Base-by-base conservation (phyloP, 768 basidiomycete genomes). In the Xerocomus spinulosus region DNA sequence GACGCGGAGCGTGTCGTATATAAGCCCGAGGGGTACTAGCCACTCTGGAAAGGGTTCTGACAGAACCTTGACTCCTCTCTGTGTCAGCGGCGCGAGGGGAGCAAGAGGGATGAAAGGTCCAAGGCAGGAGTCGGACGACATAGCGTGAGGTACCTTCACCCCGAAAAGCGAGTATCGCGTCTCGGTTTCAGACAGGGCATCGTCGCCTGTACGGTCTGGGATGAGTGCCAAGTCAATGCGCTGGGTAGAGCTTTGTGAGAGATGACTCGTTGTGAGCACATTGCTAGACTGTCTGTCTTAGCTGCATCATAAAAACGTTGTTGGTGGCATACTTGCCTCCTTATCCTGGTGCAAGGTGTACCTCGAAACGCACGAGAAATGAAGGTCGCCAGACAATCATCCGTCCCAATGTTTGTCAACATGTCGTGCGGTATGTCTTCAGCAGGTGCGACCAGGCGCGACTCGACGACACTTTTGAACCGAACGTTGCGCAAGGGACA, bases 11-110 rank as follows among this genome's bases (percentile, higher is more conserved):
- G 34, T 18, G 23, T 58, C 61, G 17, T 53, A 63, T n/a, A 52
- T 7, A 39, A 65, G 53, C 14, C 58, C 58, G 26, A 66, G 63
- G 9, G 60, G 38, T 0, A 63, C 42, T 21, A 64, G 35, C 63
- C 62, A 60, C 37, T 66, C 61, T 13, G 62, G 62, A 42, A 58
- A 53, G 36, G 47, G 17, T 35, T 26, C 25, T 1, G 38, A 23
- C 33, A 21, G 32, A 13, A 34, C 3, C 20, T 21, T 36, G 7
- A 26, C 3, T 7, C 9, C 33, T 37, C 28, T 29, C 5, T 44
- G 40, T n/a, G 50, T 44, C 37, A 43, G 34, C 33, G 42, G 40
- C 5, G 45, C 28, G 34, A 64, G 55, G n/a, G n/a, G n/a, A n/a
- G 35, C n/a, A 41, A 20, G 48, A 28, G 20, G 58, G 55, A 38